Evolutionary conservation across 2,329 filamentous ascomycete species (phyloP).

Genomic region (Aspergillus pseudoviridinutans): DNA sequence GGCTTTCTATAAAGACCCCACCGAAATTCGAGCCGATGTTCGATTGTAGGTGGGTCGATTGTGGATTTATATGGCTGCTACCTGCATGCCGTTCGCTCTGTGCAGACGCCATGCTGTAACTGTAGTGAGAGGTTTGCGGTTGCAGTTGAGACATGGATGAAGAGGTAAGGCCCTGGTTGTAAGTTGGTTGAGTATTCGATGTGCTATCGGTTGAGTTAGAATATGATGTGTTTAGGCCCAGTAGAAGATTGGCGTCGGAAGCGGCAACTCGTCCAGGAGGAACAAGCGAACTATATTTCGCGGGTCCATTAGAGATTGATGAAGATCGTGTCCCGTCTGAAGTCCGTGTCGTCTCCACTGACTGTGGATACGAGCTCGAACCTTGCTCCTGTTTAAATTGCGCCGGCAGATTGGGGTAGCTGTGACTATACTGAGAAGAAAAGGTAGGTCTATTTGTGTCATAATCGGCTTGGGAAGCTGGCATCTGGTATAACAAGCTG

Average conservation of each 20-base stretch:
- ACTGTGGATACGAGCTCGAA: conserved; percentile 25
- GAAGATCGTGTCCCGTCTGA: conserved; percentile 17
- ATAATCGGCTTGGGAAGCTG: conserved; percentile 30
- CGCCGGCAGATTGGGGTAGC: conserved; percentile 22
- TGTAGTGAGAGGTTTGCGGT: conserved; percentile 17
- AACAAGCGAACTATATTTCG: conserved; percentile 31
- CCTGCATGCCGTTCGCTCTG: conserved; percentile 13
- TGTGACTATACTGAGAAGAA: conserved; percentile 29
- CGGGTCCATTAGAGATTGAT: conserved; percentile 15
- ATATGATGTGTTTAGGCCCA: conserved; percentile 49
- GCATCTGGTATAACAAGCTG: conserved; percentile 71
- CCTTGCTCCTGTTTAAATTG: conserved; percentile 16
- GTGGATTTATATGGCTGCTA: conserved; percentile 14
- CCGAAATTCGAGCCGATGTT: conserved; percentile 16
- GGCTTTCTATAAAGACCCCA: conserved; percentile 67
- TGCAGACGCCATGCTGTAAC: conserved; percentile 19
- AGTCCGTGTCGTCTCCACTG: conserved; percentile 29
- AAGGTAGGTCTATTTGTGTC: conserved; percentile 25
- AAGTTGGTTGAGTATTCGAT: conserved; percentile 20
- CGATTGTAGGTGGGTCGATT: conserved; percentile 16
- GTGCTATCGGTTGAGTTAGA: conserved; percentile 16
- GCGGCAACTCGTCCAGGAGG: conserved; percentile 39
- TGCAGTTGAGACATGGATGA: conserved; percentile 16
- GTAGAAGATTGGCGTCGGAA: conserved; percentile 39
- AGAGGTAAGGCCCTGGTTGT: conserved; percentile 17